Evolutionary conservation across 345 rosid genomes (phyloP), one percentile per base, ranked within the genome.

Genomic region (Garcia nutans): DNA sequence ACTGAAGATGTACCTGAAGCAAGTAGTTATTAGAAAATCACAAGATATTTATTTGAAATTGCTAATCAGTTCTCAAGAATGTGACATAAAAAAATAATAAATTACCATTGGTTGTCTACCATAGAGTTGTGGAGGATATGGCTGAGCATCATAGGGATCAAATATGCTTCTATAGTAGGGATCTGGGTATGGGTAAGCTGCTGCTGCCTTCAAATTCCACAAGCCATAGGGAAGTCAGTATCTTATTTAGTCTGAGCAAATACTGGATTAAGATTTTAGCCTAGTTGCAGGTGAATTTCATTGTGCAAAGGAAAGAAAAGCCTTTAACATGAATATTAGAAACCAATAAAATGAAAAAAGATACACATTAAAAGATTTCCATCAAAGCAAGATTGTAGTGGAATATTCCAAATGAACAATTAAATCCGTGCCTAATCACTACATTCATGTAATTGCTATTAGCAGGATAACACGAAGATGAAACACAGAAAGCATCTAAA

Each of bases 151-250:
- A 81, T 85, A 89, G 28, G 94, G 96, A 80, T 97, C 91, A 85
- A 96, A 93, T 78, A 96, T 88, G 82, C 97, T 96, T 85, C 97
- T 87, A 75, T 90, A 93, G 76, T 93, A 96, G 60, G 97, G 99
- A 87, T 93, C 96, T 60, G 96, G 97, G 84, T 89, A 93, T 5
- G 99, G 98, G 81, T 91, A 96, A 66, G 87, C 78, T 65, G 87
- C 86, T 15, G 92, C 91, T 59, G 84, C 92, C 99, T 96, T 80
- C 86, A 82, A 82, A 66, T 58, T 45, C 50, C 78, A 84, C 10
- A 80, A 74, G 52, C 82, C 72, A 84, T 70, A 74, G 58, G 61
- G 61, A 81, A 70, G 52, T 78, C 23, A 83, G 75, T 19, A 61
- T 44, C 49, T 23, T 16, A 74, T 33, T 24, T 50, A 7, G 64